A percentile compares a stretch with the other conserved stretches of the same genome.
These are phyloP conservation scores for Colletotrichum plurivorum DNA, from an alignment of 2,329 filamentous ascomycete genomes.

Conservation along the genomic window DNA sequence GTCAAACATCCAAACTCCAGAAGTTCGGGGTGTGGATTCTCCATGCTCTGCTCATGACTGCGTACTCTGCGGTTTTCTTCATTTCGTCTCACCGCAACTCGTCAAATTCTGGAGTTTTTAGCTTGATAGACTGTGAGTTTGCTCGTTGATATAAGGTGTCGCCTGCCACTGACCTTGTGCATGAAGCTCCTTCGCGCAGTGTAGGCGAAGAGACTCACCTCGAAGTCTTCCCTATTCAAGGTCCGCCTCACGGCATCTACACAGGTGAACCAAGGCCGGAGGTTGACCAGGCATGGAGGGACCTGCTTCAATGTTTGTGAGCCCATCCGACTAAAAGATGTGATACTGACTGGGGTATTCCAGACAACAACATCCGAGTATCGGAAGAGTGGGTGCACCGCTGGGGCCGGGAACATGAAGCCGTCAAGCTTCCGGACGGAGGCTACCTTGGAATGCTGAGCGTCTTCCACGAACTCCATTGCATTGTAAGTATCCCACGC, in stretches of 20 bases:
- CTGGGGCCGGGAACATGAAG: slow-evolving; percentile 36
- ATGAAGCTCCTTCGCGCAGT: slow-evolving; percentile 17
- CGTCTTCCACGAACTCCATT: slow-evolving; percentile 38
- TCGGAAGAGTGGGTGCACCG: slow-evolving; percentile 36
- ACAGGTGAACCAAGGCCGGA: slow-evolving; percentile 34
- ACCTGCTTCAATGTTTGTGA: slow-evolving; percentile 31
- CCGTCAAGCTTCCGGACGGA: slow-evolving; percentile 35
- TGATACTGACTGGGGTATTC: not conserved
- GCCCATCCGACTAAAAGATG: not conserved
- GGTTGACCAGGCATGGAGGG: slow-evolving; percentile 36
- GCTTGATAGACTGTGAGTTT: slow-evolving; percentile 31
- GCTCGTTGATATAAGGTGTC: too few relatives aligned
- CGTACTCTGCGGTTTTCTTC: slow-evolving; percentile 25
- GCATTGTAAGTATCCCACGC: slow-evolving; percentile 16
- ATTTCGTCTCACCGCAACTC: not conserved
- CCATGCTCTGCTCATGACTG: slow-evolving; percentile 14
- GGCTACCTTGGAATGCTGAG: slow-evolving; percentile 40
- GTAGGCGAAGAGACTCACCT: slow-evolving; percentile 32
- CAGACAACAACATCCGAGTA: slow-evolving; percentile 38
- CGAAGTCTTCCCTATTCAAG: slow-evolving; percentile 35
- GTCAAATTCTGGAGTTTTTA: slow-evolving; percentile 6
- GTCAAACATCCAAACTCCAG: not conserved
- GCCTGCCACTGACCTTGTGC: not conserved
- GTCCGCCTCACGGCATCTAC: slow-evolving; percentile 36
- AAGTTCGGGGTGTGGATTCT: slow-evolving; percentile 23